A percentile compares a stretch with the other conserved stretches of the same genome.
phyloP scores from a whole-genome alignment of 2,329 filamentous ascomycete genomes.

The Botrytis deweyae region DNA sequence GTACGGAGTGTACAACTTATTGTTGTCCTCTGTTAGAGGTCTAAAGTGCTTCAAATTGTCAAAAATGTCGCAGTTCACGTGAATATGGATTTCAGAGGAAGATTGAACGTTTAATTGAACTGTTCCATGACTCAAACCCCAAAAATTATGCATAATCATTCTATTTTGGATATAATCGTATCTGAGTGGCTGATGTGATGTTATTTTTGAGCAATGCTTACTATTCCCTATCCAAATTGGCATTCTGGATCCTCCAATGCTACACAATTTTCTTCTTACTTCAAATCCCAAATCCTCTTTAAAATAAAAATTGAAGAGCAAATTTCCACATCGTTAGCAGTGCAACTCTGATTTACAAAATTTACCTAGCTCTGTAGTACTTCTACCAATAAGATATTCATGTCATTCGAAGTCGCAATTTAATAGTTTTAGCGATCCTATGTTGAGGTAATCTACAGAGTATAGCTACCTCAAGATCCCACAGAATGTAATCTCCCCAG shows the following conservation, averaged over 20 bases:
- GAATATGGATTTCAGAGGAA: neutral
- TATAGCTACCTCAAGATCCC: conserved; percentile 7
- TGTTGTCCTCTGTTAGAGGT: neutral
- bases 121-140: neutral
- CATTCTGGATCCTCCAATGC: conserved; percentile 5
- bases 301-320: neutral
- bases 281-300: neutral
- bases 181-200: neutral
- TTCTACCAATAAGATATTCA: neutral
- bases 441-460: neutral
- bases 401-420: neutral
- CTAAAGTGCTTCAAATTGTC: neutral
- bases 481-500: conserved; percentile 7
- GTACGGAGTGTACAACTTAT: neutral
- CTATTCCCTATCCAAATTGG: neutral
- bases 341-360: conserved; percentile 10
- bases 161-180: neutral
- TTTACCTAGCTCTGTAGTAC: neutral
- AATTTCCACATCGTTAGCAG: conserved; percentile 14
- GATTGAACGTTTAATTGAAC: neutral
- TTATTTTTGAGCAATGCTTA: conserved; percentile 4
- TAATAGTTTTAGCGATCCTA: neutral
- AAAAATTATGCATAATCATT: neutral
- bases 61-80: neutral
- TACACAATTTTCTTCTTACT: conserved; percentile 3